Evolutionary conservation across 2,329 filamentous ascomycete species (phyloP), one percentile per base, ranked within the genome.

Genomic region (Fusarium domesticum): DNA sequence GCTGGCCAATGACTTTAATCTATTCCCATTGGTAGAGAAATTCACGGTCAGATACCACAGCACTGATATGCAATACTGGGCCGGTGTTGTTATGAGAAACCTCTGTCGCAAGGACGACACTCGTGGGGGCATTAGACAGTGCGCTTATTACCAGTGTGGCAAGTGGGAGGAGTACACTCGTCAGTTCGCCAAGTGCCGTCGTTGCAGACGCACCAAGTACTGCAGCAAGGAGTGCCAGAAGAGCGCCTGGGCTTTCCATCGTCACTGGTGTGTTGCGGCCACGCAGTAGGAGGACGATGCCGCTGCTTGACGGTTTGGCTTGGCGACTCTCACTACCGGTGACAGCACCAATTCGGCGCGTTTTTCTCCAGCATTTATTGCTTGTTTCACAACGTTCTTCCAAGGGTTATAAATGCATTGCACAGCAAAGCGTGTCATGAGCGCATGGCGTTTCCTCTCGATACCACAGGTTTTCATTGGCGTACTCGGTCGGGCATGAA

Each of bases 221-320:
- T 98, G 93, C 83, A 96, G 91, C 79, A 98, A 98, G 70, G 93
- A 98, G 69, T 98, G 93, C 70, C 93, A 98, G 71, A 97, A 97
- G 76, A 95, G 89, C 59, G 95, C 93, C 8, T 98, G 93, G 93
- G 90, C 93, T 19, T 97, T 90, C 70, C 93, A 98, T 66, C 84
- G 93, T 49, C 95, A 97, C 71, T 98, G 93, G 93, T 98, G 93
- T 66, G 85, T 93, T 46, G 84, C 85, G 47, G 87, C 87, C 38
- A 72, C 77, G 25, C 74, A 77, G 69, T 79, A 66, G 49, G 42
- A 36, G 39, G 50, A 28, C 23, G 23, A 28, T 11, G 44, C 39
- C 11, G 33, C n/a, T n/a, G n/a, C 28, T 31, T 39, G 19, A 11
- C 37, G 37, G 40, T 42, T 56, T 47, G 42, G 45, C 42, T 50